Evolutionary conservation across 805 yeast species (phyloP), one percentile per base, ranked within the genome.

Genomic region (Komagataella kurtzmanii): DNA sequence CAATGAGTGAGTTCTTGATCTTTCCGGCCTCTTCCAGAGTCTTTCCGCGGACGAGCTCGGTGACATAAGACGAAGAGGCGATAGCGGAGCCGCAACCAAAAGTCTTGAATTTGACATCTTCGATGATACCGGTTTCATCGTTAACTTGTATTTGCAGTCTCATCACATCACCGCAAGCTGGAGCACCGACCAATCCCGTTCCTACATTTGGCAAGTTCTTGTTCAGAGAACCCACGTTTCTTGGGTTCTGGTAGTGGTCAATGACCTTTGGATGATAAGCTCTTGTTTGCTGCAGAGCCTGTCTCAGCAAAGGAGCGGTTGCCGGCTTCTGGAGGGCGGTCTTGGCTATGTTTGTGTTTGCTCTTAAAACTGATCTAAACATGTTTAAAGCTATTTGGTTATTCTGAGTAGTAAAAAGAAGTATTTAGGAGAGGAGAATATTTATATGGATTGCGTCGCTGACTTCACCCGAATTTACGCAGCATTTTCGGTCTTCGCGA

Each of bases 151-250:
- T 93, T 68, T 93, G 98, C 57, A 93, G 76, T 71, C 95, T 85
- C 97, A 93, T 93, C 47, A 93, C 99, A 72, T 93, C 99, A 52
- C 99, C 99, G 72, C 99, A 93, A 0, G 99, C 99, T 52, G 99
- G 98, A 0, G 99, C 98, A 53, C 99, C 99, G 14, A 93, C 99
- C 47, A 93, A 76, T 1, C 99, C 99, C 1, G 98, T 93, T 47
- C 99, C 99, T 10, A 93, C 97, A 58, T 81, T 79, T 17, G 70
- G 62, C 54, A 79, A 77, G 51, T 74, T 75, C 69, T 90, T 89
- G 69, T 90, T 88, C 67, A 93, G 71, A 5, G 96, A 79, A 17
- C 99, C 99, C 24, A 93, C 98, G 64, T 93, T 93, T 68, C 99
- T 80, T 55, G 99, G 99, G 71, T 91, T 90, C 62, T 87, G 82